Base-by-base conservation (phyloP, 306 rosid genomes). In the Acacia crassicarpa region DNA sequence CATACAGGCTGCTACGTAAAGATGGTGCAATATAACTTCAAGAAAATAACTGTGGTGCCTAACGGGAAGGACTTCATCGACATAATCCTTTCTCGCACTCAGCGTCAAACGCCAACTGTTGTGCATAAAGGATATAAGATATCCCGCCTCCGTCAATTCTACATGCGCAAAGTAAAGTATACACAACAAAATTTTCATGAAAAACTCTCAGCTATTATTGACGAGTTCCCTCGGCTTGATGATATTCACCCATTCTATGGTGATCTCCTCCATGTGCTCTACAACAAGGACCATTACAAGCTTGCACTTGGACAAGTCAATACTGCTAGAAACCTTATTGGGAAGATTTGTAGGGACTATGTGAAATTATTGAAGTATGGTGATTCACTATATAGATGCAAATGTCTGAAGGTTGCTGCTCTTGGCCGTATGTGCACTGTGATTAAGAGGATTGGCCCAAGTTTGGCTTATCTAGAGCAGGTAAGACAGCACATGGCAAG, bases 401-500 rank as follows among this genome's bases (percentile, higher is more conserved):
- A 94, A 86, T 87, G 90, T 86, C 84, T 91, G 41, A 94, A 92
- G 88, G 94, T 94, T 40, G 97, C 94, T 56, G 98, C 97, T 53
- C 94, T 94, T 84, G 98, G 98, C 7, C 89, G 97, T 48, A 94
- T 94, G 98, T 94, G 97, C 77, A 94, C 97, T 49, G 98, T 94
- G 80, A 77, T 94, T 14, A 94, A 94, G 87, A 90, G 94, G 87
- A 80, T 92, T 63, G 93, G 91, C 58, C 96, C 98, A 5, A 94
- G 97, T 83, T 89, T 94, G 89, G 96, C 97, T n/a, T 92, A 94
- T 65, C 84, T 92, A 16, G 98, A 94, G 62, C 98, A 92, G 83
- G 90, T 94, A 80, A 90, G 97, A 71, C 98, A 92, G 72, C 97
- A 94, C 74, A 90, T 94, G 97, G 94, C 98, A 9, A 92, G 98